phyloP scores from a whole-genome alignment of 805 yeast genomes.

The Kluyveromyces wickerhamii region DNA sequence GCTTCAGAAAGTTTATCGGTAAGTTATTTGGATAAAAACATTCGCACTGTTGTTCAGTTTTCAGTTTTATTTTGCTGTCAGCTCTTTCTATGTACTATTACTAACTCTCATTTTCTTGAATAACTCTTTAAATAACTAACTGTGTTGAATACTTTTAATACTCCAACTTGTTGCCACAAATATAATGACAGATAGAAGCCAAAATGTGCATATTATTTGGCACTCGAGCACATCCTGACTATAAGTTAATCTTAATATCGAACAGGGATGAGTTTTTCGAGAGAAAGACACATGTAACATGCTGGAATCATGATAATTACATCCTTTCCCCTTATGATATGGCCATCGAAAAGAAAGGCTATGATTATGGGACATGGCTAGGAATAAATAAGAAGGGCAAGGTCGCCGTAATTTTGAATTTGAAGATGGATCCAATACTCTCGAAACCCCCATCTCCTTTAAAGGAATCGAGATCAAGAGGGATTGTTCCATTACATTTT shows the following conservation, averaged over 20 bases:
- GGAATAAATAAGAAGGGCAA: slow-evolving; percentile 56
- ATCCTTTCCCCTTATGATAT: slow-evolving; percentile 68
- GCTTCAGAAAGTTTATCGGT: slow-evolving; percentile 19
- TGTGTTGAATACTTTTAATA: too few relatives aligned
- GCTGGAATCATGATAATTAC: slow-evolving; percentile 25
- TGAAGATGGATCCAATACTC: slow-evolving; percentile 32
- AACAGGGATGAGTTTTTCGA: slow-evolving; percentile 82
- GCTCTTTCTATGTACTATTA: too few relatives aligned
- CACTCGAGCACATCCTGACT: slow-evolving; percentile 61
- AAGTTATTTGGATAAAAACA: slow-evolving; percentile 19
- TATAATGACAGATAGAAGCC: too few relatives aligned
- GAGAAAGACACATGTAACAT: slow-evolving; percentile 62
- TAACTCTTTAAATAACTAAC: too few relatives aligned
- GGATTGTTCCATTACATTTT: slow-evolving; percentile 36
- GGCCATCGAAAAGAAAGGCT: slow-evolving; percentile 29
- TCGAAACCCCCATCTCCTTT: slow-evolving; percentile 9
- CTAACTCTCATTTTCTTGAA: too few relatives aligned
- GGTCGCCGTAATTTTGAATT: slow-evolving; percentile 70
- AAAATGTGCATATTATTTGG: slow-evolving; percentile 74
- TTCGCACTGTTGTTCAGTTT: too few relatives aligned
- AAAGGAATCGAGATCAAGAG: slow-evolving; percentile 32
- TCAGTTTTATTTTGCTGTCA: too few relatives aligned
- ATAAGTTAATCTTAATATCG: slow-evolving; percentile 66
- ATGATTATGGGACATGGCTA: slow-evolving; percentile 87
- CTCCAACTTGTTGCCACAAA: too few relatives aligned